Conservation (phyloP, 805 yeast species). For the Saccharomycopsis synnaedendra region DNA sequence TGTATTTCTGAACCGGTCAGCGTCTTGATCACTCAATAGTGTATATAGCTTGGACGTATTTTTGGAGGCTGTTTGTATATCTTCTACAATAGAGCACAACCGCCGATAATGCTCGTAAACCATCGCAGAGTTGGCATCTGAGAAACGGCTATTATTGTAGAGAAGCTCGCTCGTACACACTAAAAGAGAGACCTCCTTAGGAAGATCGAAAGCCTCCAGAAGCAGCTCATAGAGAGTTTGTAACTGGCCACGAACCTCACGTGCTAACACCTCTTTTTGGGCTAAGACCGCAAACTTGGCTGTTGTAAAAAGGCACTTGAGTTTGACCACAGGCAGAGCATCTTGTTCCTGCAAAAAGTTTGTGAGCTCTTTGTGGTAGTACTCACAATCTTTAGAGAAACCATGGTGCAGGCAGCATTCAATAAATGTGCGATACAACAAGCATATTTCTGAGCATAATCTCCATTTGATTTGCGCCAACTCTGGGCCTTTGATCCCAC, state of each 20-base stretch:
- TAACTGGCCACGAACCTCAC: constrained; percentile 10
- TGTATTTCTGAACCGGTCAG: no score
- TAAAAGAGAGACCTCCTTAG: no score
- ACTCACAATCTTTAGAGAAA: constrained; percentile 44
- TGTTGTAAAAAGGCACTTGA: constrained; percentile 17
- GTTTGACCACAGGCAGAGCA: constrained; percentile 21
- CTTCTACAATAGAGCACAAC: no score
- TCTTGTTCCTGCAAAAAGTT: constrained; percentile 18
- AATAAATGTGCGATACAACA: constrained; percentile 24
- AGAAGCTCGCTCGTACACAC: no score
- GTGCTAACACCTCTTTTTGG: constrained; percentile 12
- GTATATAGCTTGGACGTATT: no score
- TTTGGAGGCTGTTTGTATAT: no score
- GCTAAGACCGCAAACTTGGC: constrained; percentile 19
- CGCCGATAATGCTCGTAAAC: no score
- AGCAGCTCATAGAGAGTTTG: constrained; percentile 13
- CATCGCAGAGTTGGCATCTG: no score
- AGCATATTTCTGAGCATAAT: constrained; percentile 7
- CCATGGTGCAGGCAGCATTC: constrained; percentile 37
- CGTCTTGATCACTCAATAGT: no score
- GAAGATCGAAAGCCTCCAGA: background rate
- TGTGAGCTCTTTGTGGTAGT: constrained; percentile 39
- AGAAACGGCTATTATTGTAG: no score
- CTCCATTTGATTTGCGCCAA: background rate
- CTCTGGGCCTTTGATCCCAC: background rate